These are phyloP conservation scores for Boletus sp. DNA, from an alignment of 768 basidiomycete species.

Conservation along the genomic window DNA sequence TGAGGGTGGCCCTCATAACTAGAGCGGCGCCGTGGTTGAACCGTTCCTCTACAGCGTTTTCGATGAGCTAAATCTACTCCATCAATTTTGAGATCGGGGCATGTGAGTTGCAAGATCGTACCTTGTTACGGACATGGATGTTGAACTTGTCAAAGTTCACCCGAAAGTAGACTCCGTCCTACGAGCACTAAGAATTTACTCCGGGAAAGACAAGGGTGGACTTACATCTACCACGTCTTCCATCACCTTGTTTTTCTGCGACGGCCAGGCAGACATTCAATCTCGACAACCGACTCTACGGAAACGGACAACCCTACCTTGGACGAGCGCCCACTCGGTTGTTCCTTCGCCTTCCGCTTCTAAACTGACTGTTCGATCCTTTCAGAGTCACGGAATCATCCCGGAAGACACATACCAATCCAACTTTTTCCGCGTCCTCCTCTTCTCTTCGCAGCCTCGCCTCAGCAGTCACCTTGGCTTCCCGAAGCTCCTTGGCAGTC, in stretches of 20 bases:
- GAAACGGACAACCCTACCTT: conserved; percentile 44
- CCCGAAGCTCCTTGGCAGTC: conserved; percentile 73
- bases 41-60: conserved; percentile 70
- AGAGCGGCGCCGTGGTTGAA: conserved; percentile 74
- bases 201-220: background rate
- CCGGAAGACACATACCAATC: conserved; percentile 51
- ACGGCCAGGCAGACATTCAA: conserved; percentile 24
- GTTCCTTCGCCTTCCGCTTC: conserved; percentile 63
- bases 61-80: conserved; percentile 59
- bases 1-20: conserved; percentile 70
- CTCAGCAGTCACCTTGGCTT: conserved; percentile 66
- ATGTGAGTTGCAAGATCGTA: conserved; percentile 32
- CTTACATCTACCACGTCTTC: conserved; percentile 69
- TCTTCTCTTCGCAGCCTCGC: conserved; percentile 67
- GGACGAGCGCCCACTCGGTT: conserved; percentile 40
- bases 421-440: conserved; percentile 70
- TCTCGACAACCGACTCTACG: background rate
- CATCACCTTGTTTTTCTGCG: conserved; percentile 44
- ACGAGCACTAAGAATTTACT: conserved; percentile 1
- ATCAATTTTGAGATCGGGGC: conserved; percentile 9
- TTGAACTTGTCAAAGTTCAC: conserved; percentile 90
- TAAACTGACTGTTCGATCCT: conserved; percentile 34
- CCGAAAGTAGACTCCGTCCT: conserved; percentile 78
- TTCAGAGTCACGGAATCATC: background rate
- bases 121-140: conserved; percentile 83